These are phyloP conservation scores for Orbilia blumenaviensis DNA, from an alignment of 2,329 filamentous ascomycete genomes.

Conservation along the genomic window DNA sequence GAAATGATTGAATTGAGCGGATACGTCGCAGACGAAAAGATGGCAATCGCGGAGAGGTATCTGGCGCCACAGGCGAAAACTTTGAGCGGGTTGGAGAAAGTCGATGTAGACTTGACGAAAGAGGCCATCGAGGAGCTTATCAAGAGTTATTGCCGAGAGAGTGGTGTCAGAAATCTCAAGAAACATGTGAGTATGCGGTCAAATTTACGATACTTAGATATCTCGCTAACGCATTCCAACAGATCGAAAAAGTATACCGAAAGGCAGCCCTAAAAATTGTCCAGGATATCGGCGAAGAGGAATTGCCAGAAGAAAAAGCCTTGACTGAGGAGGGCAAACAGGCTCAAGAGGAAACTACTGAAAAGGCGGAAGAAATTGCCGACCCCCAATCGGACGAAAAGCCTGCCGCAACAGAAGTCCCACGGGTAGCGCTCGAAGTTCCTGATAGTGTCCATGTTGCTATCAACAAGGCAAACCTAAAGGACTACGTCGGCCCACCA, in stretches of 20 bases:
- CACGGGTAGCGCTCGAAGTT: slow-evolving; percentile 80
- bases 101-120: slow-evolving; percentile 84
- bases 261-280: slow-evolving; percentile 98
- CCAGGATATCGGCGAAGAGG: slow-evolving; percentile 87
- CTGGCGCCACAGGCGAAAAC: slow-evolving; percentile 94
- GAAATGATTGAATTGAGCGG: slow-evolving; percentile 95
- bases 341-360: slow-evolving; percentile 58
- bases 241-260: slow-evolving; percentile 96
- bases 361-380: slow-evolving; percentile 56
- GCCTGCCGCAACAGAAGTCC: slow-evolving; percentile 68
- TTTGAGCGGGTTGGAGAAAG: slow-evolving; percentile 85
- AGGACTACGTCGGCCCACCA: slow-evolving; percentile 95
- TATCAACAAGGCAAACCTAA: slow-evolving; percentile 88
- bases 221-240: slow-evolving; percentile 15
- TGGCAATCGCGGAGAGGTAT: slow-evolving; percentile 94
- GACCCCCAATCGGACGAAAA: slow-evolving; percentile 66
- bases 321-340: slow-evolving; percentile 76
- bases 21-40: slow-evolving; percentile 98
- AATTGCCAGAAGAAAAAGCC: slow-evolving; percentile 79
- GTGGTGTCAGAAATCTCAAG: slow-evolving; percentile 95
- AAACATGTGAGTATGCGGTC: slow-evolving; percentile 71
- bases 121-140: slow-evolving; percentile 95
- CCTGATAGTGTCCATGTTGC: slow-evolving; percentile 85
- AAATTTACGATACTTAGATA: not conserved
- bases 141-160: slow-evolving; percentile 97